Evolutionary conservation across 495 filamentous ascomycete species (phyloP).

Genomic region (Trypethelium eluteriae): DNA sequence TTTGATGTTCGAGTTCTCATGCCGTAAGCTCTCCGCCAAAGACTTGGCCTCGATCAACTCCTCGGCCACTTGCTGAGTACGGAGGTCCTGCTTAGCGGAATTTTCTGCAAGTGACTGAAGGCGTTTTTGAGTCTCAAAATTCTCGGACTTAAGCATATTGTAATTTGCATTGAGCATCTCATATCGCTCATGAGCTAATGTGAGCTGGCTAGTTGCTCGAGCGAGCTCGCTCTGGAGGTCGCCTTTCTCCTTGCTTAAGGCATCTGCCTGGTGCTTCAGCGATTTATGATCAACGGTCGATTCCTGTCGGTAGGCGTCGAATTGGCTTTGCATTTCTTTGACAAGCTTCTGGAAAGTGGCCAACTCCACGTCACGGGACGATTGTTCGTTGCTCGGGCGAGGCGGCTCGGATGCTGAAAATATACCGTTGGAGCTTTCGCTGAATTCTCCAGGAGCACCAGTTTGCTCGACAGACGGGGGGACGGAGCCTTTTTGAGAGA

Average conservation of each 20-base stretch:
- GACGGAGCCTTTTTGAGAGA: conserved; percentile 64
- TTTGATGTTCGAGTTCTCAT: conserved; percentile 84
- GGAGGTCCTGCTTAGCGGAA: conserved; percentile 79
- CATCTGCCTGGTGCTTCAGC: conserved; percentile 78
- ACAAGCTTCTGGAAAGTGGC: conserved; percentile 62
- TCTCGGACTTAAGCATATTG: conserved; percentile 71
- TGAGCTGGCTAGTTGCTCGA: conserved; percentile 69
- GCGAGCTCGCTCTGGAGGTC: conserved; percentile 72
- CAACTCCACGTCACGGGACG: conserved; percentile 39
- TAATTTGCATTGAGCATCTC: conserved; percentile 89
- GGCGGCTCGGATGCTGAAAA: conserved; percentile 26
- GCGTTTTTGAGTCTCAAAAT: conserved; percentile 72
- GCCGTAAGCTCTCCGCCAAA: conserved; percentile 75
- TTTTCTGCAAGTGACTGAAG: conserved; percentile 66
- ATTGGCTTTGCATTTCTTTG: conserved; percentile 79
- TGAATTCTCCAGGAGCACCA: conserved; percentile 49
- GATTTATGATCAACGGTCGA: conserved; percentile 67
- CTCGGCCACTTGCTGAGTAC: conserved; percentile 84
- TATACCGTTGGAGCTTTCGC: conserved; percentile 46
- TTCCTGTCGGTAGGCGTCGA: conserved; percentile 83
- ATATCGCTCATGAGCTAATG: conserved; percentile 70
- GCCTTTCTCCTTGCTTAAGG: conserved; percentile 70
- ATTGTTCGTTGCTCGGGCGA: conserved; percentile 39
- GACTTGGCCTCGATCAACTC: conserved; percentile 81
- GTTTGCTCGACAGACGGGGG: conserved; percentile 49